phyloP scores from a whole-genome alignment of 345 rosid genomes.

The Sonneratia alba region DNA sequence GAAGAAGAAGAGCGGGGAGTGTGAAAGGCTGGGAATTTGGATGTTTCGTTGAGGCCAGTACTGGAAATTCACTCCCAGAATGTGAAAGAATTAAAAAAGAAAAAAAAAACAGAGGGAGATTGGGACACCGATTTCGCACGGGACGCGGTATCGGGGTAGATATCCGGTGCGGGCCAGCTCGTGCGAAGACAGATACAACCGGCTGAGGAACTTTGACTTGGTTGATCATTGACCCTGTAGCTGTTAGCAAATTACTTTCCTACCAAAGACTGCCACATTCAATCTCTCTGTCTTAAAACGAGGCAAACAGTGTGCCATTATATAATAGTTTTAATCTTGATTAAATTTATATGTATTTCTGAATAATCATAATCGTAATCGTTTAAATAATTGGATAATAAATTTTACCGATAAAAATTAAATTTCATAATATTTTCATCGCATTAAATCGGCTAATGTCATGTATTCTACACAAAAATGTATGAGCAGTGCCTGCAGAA shows the following conservation, averaged over 20 bases:
- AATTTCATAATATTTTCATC: too few species aligned
- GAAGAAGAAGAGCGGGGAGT: conserved; percentile 1
- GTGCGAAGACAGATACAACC: background rate
- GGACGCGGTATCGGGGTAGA: background rate
- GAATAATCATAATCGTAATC: too few species aligned
- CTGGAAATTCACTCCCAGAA: background rate
- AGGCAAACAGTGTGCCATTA: too few species aligned
- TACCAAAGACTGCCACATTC: background rate
- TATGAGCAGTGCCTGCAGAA: too few species aligned
- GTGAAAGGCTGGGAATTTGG: conserved; percentile 3
- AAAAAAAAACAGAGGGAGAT: background rate
- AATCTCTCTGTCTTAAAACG: background rate
- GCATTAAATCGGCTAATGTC: too few species aligned
- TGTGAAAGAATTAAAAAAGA: too few species aligned
- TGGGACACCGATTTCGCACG: background rate
- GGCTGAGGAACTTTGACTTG: background rate
- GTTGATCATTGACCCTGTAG: background rate
- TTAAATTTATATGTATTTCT: too few species aligned
- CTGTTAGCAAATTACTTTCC: background rate
- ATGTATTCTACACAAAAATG: too few species aligned
- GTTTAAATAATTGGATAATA: too few species aligned
- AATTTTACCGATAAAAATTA: too few species aligned
- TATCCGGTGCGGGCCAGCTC: background rate
- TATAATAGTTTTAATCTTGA: too few species aligned
- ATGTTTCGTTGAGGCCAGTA: background rate